A percentile compares a stretch with the other conserved stretches of the same genome.
Evolutionary conservation across 129 eudicot species (phyloP).

Genomic region (Lonicera japonica): DNA sequence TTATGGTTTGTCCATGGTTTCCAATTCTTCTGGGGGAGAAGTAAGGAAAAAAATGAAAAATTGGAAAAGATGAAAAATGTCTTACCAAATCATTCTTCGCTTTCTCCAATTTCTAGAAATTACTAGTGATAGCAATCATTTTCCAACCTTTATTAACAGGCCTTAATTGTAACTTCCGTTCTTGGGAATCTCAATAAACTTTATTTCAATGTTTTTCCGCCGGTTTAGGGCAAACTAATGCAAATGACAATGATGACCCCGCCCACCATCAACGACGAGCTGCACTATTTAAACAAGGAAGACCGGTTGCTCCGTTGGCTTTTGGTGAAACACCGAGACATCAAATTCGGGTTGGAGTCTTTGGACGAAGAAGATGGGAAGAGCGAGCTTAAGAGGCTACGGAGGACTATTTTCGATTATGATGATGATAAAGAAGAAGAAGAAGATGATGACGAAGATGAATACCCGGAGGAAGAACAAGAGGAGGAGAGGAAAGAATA

Average conservation of each 20-base stretch:
- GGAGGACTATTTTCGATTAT: slow-evolving; percentile 27
- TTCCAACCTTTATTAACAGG: too few species aligned
- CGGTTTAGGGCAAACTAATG: slow-evolving; percentile 64
- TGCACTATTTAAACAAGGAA: slow-evolving; percentile 82
- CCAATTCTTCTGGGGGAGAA: too few species aligned
- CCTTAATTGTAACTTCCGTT: too few species aligned
- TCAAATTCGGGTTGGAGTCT: slow-evolving; percentile 37
- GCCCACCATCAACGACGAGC: slow-evolving; percentile 81
- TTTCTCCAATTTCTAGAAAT: too few species aligned
- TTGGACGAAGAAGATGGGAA: slow-evolving; percentile 24
- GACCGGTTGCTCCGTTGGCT: slow-evolving; percentile 93
- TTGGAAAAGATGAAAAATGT: too few species aligned
- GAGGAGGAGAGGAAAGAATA: slow-evolving; percentile 10
- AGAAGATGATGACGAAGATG: slow-evolving; percentile 45
- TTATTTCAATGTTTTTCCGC: background rate
- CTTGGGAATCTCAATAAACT: too few species aligned
- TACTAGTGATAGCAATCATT: too few species aligned
- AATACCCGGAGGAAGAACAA: slow-evolving; percentile 20
- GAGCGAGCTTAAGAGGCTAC: slow-evolving; percentile 31
- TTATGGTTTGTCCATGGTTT: too few species aligned
- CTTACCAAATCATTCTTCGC: too few species aligned
- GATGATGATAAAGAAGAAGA: slow-evolving; percentile 35
- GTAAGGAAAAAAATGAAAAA: too few species aligned
- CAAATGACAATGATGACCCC: slow-evolving; percentile 99
- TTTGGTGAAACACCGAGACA: slow-evolving; percentile 69